A percentile compares a stretch with the other conserved stretches of the same genome.
These are phyloP conservation scores for Hanseniaspora osmophila DNA, from an alignment of 805 yeast species.

Conservation along the genomic window DNA sequence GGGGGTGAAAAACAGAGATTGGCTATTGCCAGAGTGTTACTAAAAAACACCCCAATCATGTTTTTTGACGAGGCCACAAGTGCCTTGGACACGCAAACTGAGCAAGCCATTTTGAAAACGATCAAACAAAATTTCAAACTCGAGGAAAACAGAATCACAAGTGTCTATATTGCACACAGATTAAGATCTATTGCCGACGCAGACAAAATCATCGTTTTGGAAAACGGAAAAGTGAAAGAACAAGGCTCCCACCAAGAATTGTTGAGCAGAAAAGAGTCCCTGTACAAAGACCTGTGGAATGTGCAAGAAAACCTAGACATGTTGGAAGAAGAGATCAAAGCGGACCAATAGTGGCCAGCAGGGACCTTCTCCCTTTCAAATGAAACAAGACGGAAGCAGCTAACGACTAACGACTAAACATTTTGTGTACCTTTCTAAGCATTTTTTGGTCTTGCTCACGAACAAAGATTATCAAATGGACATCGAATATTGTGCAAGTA, in stretches of 20 bases:
- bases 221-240: constrained; percentile 67
- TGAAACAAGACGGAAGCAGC: too few species aligned
- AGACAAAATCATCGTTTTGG: constrained; percentile 80
- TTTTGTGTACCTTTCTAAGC: too few species aligned
- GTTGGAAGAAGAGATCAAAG: constrained; percentile 24
- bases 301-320: constrained; percentile 72
- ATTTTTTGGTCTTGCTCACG: too few species aligned
- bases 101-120: constrained; percentile 66
- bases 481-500: too few species aligned
- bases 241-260: constrained; percentile 72
- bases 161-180: constrained; percentile 86
- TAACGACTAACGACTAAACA: too few species aligned
- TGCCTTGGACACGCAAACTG: constrained; percentile 93
- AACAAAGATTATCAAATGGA: too few species aligned
- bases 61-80: constrained; percentile 96
- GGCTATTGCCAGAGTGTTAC: constrained; percentile 81
- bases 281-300: constrained; percentile 77
- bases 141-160: constrained; percentile 36
- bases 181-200: constrained; percentile 87
- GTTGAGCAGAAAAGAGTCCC: constrained; percentile 36
- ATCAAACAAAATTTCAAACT: constrained; percentile 52
- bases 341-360: constrained; percentile 11
- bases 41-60: constrained; percentile 77
- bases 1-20: constrained; percentile 98
- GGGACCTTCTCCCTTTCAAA: too few species aligned